phyloP scores from a whole-genome alignment of 495 filamentous ascomycete genomes.

The Aspergillus taichungensis region DNA sequence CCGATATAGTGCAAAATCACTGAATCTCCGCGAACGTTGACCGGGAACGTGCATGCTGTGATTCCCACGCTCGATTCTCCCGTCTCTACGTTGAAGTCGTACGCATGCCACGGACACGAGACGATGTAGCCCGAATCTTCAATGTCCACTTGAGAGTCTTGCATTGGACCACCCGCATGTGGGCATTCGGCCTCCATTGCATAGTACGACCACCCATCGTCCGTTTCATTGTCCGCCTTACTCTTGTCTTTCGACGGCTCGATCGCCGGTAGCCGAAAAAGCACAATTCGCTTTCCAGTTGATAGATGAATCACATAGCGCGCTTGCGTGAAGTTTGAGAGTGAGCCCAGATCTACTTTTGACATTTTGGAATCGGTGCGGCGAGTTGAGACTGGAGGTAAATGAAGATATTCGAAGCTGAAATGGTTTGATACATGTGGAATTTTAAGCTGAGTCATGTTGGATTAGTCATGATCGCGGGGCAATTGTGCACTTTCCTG shows the following conservation, averaged over 20 bases:
- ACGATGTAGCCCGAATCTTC: slow-evolving; percentile 45
- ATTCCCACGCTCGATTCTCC: slow-evolving; percentile 46
- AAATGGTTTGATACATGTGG: too few species aligned
- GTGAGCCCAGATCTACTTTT: slow-evolving; percentile 25
- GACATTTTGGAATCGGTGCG: slow-evolving; percentile 10
- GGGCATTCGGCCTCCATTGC: slow-evolving; percentile 48
- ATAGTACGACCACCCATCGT: slow-evolving; percentile 42
- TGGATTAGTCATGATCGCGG: too few species aligned
- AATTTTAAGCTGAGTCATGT: too few species aligned
- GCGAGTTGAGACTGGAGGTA: too few species aligned
- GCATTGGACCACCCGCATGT: slow-evolving; percentile 44
- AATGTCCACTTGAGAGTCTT: slow-evolving; percentile 42
- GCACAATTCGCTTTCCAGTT: slow-evolving; percentile 41
- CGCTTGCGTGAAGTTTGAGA: slow-evolving; percentile 31
- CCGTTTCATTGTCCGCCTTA: slow-evolving; percentile 18
- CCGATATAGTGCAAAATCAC: slow-evolving; percentile 26
- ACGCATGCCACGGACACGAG: slow-evolving; percentile 49
- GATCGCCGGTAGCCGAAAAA: slow-evolving; percentile 42
- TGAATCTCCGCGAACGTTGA: slow-evolving; percentile 29
- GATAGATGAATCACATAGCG: slow-evolving; percentile 42
- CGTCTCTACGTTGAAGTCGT: slow-evolving; percentile 49
- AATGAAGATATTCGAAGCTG: too few species aligned
- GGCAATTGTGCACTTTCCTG: too few species aligned
- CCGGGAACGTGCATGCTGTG: slow-evolving; percentile 44
- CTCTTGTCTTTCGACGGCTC: slow-evolving; percentile 19